Conservation (phyloP, 148 eudicot genomes). For the Dianthus caryophyllus region DNA sequence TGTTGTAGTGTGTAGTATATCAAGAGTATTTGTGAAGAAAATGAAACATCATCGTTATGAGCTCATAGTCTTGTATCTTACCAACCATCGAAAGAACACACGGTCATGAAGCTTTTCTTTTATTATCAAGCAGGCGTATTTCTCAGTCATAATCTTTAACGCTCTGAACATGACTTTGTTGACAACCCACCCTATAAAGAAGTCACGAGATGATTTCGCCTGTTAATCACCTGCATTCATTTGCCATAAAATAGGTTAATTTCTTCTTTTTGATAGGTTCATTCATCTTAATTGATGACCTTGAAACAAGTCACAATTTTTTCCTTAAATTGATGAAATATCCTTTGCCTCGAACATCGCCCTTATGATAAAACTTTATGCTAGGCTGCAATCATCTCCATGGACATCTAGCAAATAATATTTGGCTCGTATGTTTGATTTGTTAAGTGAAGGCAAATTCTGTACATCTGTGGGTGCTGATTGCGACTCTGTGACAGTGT, state of each 20-base stretch:
- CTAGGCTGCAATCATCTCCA: neutral
- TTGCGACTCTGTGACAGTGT: slow-evolving; percentile 47
- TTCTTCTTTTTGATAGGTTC: neutral
- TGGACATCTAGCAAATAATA: neutral
- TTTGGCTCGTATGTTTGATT: neutral
- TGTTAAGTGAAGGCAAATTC: slow-evolving; percentile 1
- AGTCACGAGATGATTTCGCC: neutral
- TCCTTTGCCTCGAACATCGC: neutral
- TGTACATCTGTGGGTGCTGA: slow-evolving; percentile 24
- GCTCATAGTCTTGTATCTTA: neutral
- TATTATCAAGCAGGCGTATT: too few species aligned
- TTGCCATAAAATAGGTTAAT: neutral
- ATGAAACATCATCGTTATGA: neutral
- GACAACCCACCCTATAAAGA: neutral
- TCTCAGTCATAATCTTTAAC: neutral
- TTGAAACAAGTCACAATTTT: neutral
- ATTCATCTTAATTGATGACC: slow-evolving; percentile 1
- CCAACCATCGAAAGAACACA: neutral
- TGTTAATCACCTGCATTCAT: neutral
- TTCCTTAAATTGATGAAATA: neutral
- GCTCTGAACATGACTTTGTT: neutral
- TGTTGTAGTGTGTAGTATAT: neutral
- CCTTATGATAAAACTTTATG: neutral
- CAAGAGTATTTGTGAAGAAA: neutral
- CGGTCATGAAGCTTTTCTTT: too few species aligned